Base-by-base conservation (phyloP, 2,329 filamentous ascomycete species). In the Pestalotiopsis sp. region DNA sequence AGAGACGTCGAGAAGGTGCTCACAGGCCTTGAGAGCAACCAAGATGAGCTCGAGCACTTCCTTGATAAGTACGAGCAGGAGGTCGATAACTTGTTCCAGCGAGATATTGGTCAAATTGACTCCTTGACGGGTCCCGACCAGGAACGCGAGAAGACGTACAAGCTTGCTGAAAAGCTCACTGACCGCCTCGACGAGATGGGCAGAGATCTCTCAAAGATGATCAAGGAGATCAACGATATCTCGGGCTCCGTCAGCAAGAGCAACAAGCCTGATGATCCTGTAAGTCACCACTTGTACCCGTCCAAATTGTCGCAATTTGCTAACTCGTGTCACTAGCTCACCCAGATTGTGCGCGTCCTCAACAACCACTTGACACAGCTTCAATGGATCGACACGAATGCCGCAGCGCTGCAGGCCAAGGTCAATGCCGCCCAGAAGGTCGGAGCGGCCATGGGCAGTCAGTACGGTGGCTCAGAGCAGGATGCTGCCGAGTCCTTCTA, bases 141-240 rank as follows among this genome's bases (percentile, higher is more conserved):
- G 81, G 96, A 99, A 83, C 91, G 96, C 62, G 96, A 99, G 86
- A 89, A 92, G 79, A 98, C 95, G 72, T 98, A 98, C 84, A 97
- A 97, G 86, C 85, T 97, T 65, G 96, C 96, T 1, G 96, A 99
- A 85, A 96, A 94, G 80, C 87, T 98, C 72, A 94, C 94, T 12
- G 93, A 97, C 77, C 90, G 93, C 72, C 85, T 99, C 72, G 95
- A 97, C 68, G 94, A 97, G 74, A 97, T 98, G 90, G 94, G 94
- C 77, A 93, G 94, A 78, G 94, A 97, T 78, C 85, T 99, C 71
- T 91, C 90, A 62, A 95, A 94, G 82, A 98, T 99, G 94, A 97
- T 99, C 74, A 95, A 97, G 78, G 96, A 98, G 81, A 97, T 99
- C 78, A 99, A 99, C 79, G 90, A 91, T 74, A 95, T 97, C 71